phyloP scores from a whole-genome alignment of 345 rosid species.

The Iberis pinnata region DNA sequence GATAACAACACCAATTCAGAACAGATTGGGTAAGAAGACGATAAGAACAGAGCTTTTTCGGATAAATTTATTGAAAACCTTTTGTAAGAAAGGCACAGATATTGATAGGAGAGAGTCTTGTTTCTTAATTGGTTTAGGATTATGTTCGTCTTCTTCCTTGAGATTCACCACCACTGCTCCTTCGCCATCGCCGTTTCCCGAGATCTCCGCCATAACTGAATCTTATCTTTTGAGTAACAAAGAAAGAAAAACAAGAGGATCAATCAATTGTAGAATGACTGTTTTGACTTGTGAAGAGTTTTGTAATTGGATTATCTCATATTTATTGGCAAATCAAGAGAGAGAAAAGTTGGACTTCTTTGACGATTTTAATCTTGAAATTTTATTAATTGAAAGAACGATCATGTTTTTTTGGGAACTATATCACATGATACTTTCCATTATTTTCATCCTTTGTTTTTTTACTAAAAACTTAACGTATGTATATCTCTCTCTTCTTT shows the following conservation, averaged over 20 bases:
- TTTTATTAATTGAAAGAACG: too few relatives aligned
- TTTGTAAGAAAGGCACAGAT: constrained; percentile 74
- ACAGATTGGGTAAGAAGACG: too few relatives aligned
- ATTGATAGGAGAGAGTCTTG: constrained; percentile 37
- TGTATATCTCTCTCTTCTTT: too few relatives aligned
- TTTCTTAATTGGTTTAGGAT: constrained; percentile 16
- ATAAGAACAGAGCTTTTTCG: too few relatives aligned
- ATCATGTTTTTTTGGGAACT: too few relatives aligned
- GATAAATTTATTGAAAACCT: too few relatives aligned
- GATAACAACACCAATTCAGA: constrained; percentile 20
- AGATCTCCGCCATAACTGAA: constrained; percentile 48
- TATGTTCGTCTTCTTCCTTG: constrained; percentile 29
- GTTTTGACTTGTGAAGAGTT: constrained; percentile 23
- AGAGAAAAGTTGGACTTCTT: constrained; percentile 9
- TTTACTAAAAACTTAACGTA: too few relatives aligned
- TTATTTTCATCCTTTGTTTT: too few relatives aligned
- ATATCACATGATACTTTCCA: too few relatives aligned
- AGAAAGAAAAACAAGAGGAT: not conserved
- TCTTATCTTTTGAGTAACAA: not conserved
- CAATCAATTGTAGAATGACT: not conserved
- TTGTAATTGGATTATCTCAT: constrained; percentile 21
- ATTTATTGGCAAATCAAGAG: constrained; percentile 32
- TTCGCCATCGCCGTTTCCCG: constrained; percentile 21
- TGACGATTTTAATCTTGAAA: constrained; percentile 3
- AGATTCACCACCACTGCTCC: constrained; percentile 46